A percentile compares a stretch with the other conserved stretches of the same genome.
These are phyloP conservation scores for Boletus subparvulus DNA, from an alignment of 768 basidiomycete species.

Conservation along the genomic window DNA sequence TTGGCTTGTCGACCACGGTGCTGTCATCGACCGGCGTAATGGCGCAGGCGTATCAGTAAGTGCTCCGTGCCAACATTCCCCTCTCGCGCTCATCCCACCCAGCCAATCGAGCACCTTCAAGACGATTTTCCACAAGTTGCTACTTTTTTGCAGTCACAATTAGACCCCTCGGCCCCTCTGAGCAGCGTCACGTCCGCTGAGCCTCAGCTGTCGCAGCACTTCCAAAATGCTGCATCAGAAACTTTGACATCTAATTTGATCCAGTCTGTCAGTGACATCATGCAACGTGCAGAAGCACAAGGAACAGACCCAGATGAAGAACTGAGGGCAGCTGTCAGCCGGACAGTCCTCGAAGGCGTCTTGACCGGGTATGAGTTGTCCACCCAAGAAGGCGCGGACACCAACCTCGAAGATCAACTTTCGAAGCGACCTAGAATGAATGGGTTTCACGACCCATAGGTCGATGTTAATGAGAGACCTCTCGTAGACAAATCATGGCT, in stretches of 20 bases:
- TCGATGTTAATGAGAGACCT: background rate
- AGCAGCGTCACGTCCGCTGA: constrained; percentile 5
- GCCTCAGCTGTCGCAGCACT: constrained; percentile 56
- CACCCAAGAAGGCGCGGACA: constrained; percentile 10
- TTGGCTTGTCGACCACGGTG: constrained; percentile 79
- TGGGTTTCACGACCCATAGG: constrained; percentile 11
- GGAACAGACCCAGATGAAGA: constrained; percentile 68
- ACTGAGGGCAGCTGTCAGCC: constrained; percentile 57
- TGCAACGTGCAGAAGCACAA: constrained; percentile 54
- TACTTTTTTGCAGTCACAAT: constrained; percentile 51
- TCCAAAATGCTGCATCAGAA: constrained; percentile 69
- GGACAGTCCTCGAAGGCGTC: constrained; percentile 67
- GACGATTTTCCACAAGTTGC: constrained; percentile 74
- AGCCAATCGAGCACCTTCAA: constrained; percentile 65
- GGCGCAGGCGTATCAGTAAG: constrained; percentile 73
- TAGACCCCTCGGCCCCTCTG: constrained; percentile 15
- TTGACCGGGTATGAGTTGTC: constrained; percentile 58
- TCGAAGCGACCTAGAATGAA: constrained; percentile 30
- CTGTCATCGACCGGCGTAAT: constrained; percentile 61
- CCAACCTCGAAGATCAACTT: constrained; percentile 8
- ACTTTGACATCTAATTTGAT: constrained; percentile 66
- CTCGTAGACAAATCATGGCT: background rate
- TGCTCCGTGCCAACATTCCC: constrained; percentile 17
- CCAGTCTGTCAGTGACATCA: constrained; percentile 63
- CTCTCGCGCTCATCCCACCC: constrained; percentile 6